Evolutionary conservation across 331 rosid genomes (phyloP).

Genomic region (Arachis monticola): DNA sequence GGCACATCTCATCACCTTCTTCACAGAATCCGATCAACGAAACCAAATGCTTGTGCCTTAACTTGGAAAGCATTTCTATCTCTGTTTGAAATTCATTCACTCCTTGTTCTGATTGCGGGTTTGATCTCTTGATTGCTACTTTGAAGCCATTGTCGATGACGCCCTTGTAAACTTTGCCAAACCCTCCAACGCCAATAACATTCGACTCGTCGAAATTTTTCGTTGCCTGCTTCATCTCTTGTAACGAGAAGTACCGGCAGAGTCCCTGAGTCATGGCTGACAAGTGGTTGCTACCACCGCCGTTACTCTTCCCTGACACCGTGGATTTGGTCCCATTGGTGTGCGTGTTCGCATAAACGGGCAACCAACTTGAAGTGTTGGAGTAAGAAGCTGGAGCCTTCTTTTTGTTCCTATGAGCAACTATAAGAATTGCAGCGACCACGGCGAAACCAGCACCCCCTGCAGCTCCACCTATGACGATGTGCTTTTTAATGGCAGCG

Average conservation of each 20-base stretch:
- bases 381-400: conserved; percentile 48
- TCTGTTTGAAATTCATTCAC: conserved; percentile 88
- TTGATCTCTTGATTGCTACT: conserved; percentile 88
- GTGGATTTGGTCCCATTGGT: conserved; percentile 56
- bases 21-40: conserved; percentile 93
- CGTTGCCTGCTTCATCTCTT: conserved; percentile 73
- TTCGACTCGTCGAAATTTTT: conserved; percentile 76
- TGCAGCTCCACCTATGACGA: conserved; percentile 70
- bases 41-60: conserved; percentile 89
- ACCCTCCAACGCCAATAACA: conserved; percentile 95
- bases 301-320: conserved; percentile 64
- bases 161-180: conserved; percentile 93
- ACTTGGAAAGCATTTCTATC: conserved; percentile 92
- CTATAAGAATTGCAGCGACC: conserved; percentile 65
- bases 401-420: conserved; percentile 57
- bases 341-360: conserved; percentile 66
- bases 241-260: conserved; percentile 73
- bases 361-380: conserved; percentile 76
- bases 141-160: conserved; percentile 66
- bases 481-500: not conserved
- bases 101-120: conserved; percentile 92
- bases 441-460: conserved; percentile 82
- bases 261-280: conserved; percentile 78
- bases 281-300: conserved; percentile 47
- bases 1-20: conserved; percentile 83